phyloP scores from a whole-genome alignment of 768 basidiomycete genomes.

The Leccinum uliginosum region DNA sequence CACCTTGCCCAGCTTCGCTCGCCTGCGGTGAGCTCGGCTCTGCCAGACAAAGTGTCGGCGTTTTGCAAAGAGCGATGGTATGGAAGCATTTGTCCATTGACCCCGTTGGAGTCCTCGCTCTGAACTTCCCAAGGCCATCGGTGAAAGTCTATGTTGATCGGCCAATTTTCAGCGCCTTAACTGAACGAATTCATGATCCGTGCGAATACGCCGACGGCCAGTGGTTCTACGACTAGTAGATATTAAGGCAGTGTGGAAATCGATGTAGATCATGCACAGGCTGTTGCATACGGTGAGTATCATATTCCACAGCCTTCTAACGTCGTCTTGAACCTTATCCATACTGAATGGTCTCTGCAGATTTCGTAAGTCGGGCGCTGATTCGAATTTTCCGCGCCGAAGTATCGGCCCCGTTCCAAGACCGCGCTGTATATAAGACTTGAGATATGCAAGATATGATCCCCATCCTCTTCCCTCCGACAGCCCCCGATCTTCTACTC shows the following conservation, averaged over 20 bases:
- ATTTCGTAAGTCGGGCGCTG: background rate
- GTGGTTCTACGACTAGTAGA: background rate
- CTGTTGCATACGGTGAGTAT: background rate
- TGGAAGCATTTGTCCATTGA: background rate
- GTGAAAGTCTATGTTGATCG: background rate
- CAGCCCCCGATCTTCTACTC: background rate
- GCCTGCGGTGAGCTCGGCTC: too few relatives aligned
- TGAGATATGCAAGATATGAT: background rate
- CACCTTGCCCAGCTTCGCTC: too few relatives aligned
- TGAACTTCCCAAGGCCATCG: background rate
- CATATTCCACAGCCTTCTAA: constrained; percentile 1
- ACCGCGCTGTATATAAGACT: constrained; percentile 6
- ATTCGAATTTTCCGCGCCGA: background rate
- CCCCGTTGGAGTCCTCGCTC: background rate
- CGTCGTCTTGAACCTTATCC: background rate
- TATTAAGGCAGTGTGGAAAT: background rate
- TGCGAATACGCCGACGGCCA: background rate
- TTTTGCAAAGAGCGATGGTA: background rate
- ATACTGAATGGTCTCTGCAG: background rate
- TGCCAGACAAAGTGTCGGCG: too few relatives aligned
- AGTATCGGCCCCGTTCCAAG: background rate
- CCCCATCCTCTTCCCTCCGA: background rate
- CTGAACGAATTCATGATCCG: background rate
- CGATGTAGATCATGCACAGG: background rate
- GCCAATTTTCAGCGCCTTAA: background rate